Evolutionary conservation across 2,329 filamentous ascomycete species (phyloP).

Genomic region (Teratosphaeria zuluensis): DNA sequence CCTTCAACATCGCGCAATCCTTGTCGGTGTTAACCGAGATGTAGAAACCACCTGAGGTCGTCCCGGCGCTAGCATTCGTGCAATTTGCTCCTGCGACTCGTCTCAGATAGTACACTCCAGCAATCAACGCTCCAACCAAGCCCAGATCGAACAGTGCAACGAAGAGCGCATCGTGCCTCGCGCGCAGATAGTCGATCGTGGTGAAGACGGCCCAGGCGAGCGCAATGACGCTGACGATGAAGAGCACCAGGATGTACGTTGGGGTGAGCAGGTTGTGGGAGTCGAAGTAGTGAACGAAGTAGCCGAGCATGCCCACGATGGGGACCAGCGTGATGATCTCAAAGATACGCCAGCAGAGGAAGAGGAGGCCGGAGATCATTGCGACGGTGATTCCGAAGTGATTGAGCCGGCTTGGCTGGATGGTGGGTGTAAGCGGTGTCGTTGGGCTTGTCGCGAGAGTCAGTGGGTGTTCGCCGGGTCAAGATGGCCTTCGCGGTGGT

Average conservation of each 20-base stretch:
- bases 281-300: constrained; percentile 52
- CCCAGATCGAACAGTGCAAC: constrained; percentile 52
- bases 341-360: constrained; percentile 51
- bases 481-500: neutral
- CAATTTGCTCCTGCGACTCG: constrained; percentile 57
- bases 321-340: constrained; percentile 55
- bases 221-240: constrained; percentile 54
- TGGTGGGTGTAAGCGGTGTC: neutral
- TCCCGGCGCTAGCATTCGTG: constrained; percentile 43
- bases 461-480: neutral
- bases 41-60: constrained; percentile 4
- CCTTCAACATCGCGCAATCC: constrained; percentile 86
- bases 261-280: constrained; percentile 50
- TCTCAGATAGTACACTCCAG: constrained; percentile 49
- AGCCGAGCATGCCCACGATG: constrained; percentile 50
- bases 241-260: constrained; percentile 51
- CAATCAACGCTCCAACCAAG: constrained; percentile 56
- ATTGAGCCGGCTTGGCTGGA: neutral
- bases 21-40: constrained; percentile 49
- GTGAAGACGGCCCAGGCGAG: constrained; percentile 53
- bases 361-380: constrained; percentile 47
- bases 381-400: neutral
- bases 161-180: constrained; percentile 49
- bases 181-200: constrained; percentile 48
- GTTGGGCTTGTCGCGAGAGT: neutral